Evolutionary conservation across 1,284 basidiomycete species (phyloP), one percentile per base, ranked within the genome.

Genomic region (Laetiporus sulphureus): DNA sequence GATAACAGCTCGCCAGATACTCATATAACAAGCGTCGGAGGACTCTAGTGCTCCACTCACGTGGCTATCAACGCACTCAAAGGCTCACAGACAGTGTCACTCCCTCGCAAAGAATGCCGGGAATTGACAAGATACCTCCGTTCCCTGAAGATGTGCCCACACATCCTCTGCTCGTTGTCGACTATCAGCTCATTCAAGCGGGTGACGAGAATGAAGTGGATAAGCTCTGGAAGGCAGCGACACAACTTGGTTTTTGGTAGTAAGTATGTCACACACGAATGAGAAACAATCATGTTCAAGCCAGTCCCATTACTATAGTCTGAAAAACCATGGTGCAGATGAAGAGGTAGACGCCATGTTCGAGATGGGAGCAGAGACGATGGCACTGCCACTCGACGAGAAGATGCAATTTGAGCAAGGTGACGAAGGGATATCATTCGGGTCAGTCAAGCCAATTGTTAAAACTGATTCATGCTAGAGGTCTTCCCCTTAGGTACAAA

Each of bases 321-420:
- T 81, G 32, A 79, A 78, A 54, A 78, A 79, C 52, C 75, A 82
- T 48, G 74, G 68, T 1, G 66, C 63, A 10, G 68, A 72, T 15
- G 56, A 68, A 10, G 65, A 71, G 42, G 73, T 69, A 1, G 59
- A 67, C 31, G 58, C 52, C 1, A 79, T 81, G 75, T 83, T 80
- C 42, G 67, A 69, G 2, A 67, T 80, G 58, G 77, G 75, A 3
- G 62, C 62, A 4, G 69, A 72, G 45, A 74, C 71, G 0, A 73
- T 83, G 67, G 61, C 62, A 2, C 59, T 83, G 0, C 74, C 80
- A 0, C 40, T 74, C n/a, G 72, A 75, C 25, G 78, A 83, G 52
- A 77, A 78, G 55, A 58, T 79, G 63, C 66, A 68, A 39, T 82
- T 65, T 49, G 79, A 80, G 49, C 77, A 81, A 55, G 79, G 81